These are phyloP conservation scores for Crucihimalaya himalaica DNA, from an alignment of 345 rosid genomes.

Conservation along the genomic window DNA sequence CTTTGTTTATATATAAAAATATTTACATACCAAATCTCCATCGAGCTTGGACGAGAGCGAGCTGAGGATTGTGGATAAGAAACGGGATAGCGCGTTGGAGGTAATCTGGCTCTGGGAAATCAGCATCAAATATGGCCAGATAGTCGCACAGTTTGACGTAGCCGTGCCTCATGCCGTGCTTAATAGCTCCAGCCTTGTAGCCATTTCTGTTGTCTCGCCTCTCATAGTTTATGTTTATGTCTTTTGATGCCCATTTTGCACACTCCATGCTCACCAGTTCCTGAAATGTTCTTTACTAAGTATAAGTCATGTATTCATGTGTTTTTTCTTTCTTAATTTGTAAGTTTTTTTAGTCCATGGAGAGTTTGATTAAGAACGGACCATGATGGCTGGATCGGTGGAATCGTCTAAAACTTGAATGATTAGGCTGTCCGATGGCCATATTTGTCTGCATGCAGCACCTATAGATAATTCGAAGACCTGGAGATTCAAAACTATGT, in stretches of 20 bases:
- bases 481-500: conserved; percentile 28
- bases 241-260: conserved; percentile 38
- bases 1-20: not conserved
- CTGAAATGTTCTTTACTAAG: not conserved
- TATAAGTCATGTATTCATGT: not conserved
- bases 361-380: conserved; percentile 12
- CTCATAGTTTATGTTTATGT: conserved; percentile 32
- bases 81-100: conserved; percentile 47
- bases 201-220: conserved; percentile 48
- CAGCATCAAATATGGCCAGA: conserved; percentile 53
- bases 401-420: conserved; percentile 66
- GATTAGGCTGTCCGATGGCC: conserved; percentile 56
- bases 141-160: conserved; percentile 48
- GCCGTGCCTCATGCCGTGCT: conserved; percentile 51
- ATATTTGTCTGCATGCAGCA: conserved; percentile 56
- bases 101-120: conserved; percentile 54
- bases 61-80: conserved; percentile 45
- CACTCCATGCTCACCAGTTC: conserved; percentile 32
- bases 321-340: not conserved
- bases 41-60: conserved; percentile 41
- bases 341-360: not conserved
- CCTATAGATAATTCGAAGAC: conserved; percentile 58
- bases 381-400: conserved; percentile 57
- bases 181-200: conserved; percentile 57
- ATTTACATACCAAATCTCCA: conserved; percentile 54